A percentile compares a stretch with the other conserved stretches of the same genome.
Conservation (phyloP, 352 stramenopile species). For the Blastocystis sp. region DNA sequence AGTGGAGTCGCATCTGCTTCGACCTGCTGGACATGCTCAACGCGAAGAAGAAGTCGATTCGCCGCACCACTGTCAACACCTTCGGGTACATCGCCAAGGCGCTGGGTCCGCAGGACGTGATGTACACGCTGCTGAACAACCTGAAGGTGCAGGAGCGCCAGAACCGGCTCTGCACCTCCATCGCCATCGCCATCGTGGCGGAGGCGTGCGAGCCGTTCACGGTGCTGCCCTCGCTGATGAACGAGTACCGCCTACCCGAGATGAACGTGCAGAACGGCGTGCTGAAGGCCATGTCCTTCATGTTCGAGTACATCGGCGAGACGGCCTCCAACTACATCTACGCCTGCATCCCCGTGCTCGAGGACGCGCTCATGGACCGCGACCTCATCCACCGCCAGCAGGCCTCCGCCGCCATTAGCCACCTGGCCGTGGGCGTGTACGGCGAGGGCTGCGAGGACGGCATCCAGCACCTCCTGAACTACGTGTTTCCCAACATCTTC, state of each 20-base stretch:
- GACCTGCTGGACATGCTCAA: slow-evolving; percentile 98
- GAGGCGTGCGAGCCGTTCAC: slow-evolving; percentile 98
- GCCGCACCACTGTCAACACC: slow-evolving; percentile 93
- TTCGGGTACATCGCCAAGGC: slow-evolving; percentile 99
- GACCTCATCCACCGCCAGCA: slow-evolving; percentile 95
- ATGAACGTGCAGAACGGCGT: slow-evolving; percentile 99
- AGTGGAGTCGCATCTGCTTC: slow-evolving; percentile 99
- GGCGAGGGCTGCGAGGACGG: slow-evolving; percentile 95
- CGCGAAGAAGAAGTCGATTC: slow-evolving; percentile 97
- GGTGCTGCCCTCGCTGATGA: slow-evolving; percentile 96
- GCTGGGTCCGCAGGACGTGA: slow-evolving; percentile 95
- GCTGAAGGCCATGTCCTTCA: slow-evolving; percentile 97
- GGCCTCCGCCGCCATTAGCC: slow-evolving; percentile 92
- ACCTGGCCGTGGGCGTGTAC: slow-evolving; percentile 90
- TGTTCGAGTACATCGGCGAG: slow-evolving; percentile 99
- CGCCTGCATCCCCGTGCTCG: slow-evolving; percentile 91
- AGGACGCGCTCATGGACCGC: slow-evolving; percentile 97
- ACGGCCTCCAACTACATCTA: slow-evolving; percentile 99
- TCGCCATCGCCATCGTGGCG: slow-evolving; percentile 98
- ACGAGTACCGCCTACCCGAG: slow-evolving; percentile 97
- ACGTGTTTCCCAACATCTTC: slow-evolving; percentile 99
- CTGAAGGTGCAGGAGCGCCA: slow-evolving; percentile 97
- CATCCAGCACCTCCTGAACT: slow-evolving; percentile 94
- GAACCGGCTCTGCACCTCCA: slow-evolving; percentile 97
- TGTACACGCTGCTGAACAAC: slow-evolving; percentile 98